Conservation (phyloP, 2,329 filamentous ascomycete genomes). For the Leptodontidium sp. region DNA sequence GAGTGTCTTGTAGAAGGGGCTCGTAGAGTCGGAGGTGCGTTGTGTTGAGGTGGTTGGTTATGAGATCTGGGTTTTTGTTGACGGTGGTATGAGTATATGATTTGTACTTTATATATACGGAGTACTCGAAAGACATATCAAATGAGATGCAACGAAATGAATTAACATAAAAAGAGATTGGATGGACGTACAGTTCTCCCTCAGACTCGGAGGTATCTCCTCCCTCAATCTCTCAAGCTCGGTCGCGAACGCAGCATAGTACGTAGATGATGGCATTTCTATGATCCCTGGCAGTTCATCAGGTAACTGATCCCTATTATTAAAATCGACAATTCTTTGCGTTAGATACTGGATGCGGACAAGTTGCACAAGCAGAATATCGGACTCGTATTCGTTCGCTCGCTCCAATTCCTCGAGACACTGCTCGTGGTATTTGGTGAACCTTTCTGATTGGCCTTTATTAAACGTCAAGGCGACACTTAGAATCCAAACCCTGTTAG, state of each 20-base stretch:
- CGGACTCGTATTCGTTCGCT: constrained; percentile 40
- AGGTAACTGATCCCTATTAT: constrained; percentile 35
- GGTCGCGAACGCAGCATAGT: neutral
- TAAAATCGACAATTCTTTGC: constrained; percentile 55
- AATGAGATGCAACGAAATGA: neutral
- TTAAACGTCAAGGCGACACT: constrained; percentile 28
- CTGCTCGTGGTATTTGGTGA: constrained; percentile 60
- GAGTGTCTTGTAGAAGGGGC: constrained; percentile 54
- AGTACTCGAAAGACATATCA: no score
- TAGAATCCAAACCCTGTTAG: constrained; percentile 11
- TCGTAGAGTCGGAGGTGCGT: constrained; percentile 57
- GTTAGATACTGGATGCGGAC: constrained; percentile 59
- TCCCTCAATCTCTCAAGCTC: neutral
- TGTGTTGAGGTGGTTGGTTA: constrained; percentile 52
- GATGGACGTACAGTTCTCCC: constrained; percentile 42
- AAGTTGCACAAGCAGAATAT: constrained; percentile 55
- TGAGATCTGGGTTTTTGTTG: constrained; percentile 45
- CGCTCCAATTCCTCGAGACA: constrained; percentile 57
- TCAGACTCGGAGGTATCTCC: neutral
- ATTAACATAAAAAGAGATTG: neutral
- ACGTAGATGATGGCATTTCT: neutral
- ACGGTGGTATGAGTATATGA: no score
- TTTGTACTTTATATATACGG: no score
- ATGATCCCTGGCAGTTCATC: constrained; percentile 26
- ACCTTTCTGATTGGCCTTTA: constrained; percentile 52